Conservation (phyloP, 768 basidiomycete species). For the Leccinum truebloodii region DNA sequence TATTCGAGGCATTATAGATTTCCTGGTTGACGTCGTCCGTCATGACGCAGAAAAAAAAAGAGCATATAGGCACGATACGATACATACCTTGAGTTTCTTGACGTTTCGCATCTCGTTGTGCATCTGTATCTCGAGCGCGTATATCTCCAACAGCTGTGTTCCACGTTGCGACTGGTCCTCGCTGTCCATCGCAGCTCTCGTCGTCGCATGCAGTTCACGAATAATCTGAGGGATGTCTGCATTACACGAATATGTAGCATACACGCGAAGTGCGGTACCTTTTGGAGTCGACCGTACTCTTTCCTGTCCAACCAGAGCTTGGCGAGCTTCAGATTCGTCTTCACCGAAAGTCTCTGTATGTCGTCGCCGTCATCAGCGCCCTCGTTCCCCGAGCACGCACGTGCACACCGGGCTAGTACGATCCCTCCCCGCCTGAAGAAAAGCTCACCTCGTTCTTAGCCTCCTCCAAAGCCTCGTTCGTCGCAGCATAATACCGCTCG, state of each 20-base stretch:
- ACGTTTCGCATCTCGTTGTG: slow-evolving; percentile 95
- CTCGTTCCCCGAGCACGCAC: neutral
- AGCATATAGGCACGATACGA: neutral
- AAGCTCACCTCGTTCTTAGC: slow-evolving; percentile 88
- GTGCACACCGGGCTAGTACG: neutral
- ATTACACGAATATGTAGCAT: neutral
- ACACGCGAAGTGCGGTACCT: slow-evolving; percentile 45
- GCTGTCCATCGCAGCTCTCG: slow-evolving; percentile 57
- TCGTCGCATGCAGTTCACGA: slow-evolving; percentile 71
- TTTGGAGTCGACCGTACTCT: slow-evolving; percentile 82
- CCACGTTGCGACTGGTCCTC: slow-evolving; percentile 91
- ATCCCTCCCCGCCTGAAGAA: neutral
- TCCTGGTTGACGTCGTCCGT: slow-evolving; percentile 55
- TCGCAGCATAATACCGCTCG: slow-evolving; percentile 94
- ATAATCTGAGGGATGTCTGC: slow-evolving; percentile 53
- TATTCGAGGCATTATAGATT: slow-evolving; percentile 94
- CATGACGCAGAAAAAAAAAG: neutral
- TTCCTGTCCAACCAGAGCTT: slow-evolving; percentile 96
- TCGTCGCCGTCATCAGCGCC: slow-evolving; percentile 1
- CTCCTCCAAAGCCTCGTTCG: slow-evolving; percentile 86
- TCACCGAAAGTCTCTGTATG: slow-evolving; percentile 81
- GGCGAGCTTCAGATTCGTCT: slow-evolving; percentile 95
- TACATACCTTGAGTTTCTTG: slow-evolving; percentile 86
- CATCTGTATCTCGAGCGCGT: slow-evolving; percentile 99
- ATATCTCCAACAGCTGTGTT: slow-evolving; percentile 93